These are phyloP conservation scores for Wickerhamiella allomyrinae DNA, from an alignment of 805 yeast genomes.

Conservation along the genomic window DNA sequence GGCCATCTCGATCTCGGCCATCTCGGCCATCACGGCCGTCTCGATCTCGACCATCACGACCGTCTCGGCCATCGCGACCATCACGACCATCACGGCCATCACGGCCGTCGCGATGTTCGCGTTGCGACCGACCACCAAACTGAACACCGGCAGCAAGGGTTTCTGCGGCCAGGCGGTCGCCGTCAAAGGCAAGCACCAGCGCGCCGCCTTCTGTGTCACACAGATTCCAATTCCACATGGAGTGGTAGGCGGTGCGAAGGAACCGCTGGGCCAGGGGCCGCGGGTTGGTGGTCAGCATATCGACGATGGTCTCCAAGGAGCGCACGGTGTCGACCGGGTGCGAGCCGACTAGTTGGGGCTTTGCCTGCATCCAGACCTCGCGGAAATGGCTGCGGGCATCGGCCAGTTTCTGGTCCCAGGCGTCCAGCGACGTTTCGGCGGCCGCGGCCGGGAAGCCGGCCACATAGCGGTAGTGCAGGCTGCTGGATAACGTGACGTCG, in stretches of 20 bases:
- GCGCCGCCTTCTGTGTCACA: slow-evolving; percentile 45
- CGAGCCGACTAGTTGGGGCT: not conserved
- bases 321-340: not conserved
- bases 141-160: slow-evolving; percentile 49
- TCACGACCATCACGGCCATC: slow-evolving; percentile 2
- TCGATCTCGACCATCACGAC: not conserved
- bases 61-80: not conserved
- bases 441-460: slow-evolving; percentile 57
- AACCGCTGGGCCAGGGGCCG: not conserved
- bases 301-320: not conserved
- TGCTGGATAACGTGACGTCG: slow-evolving; percentile 60
- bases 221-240: slow-evolving; percentile 64
- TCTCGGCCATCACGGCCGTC: not conserved
- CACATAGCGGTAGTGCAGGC: slow-evolving; percentile 56
- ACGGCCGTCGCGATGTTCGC: not conserved
- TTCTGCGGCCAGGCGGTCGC: slow-evolving; percentile 39
- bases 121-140: slow-evolving; percentile 33
- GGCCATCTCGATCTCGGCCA: not conserved
- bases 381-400: slow-evolving; percentile 2
- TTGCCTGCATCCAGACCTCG: slow-evolving; percentile 3
- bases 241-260: slow-evolving; percentile 31
- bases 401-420: slow-evolving; percentile 3
- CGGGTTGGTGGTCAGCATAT: not conserved
- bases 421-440: slow-evolving; percentile 34
- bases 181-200: slow-evolving; percentile 30